Base-by-base conservation (phyloP, 2,329 filamentous ascomycete genomes). In the Aspergillus versicolor region DNA sequence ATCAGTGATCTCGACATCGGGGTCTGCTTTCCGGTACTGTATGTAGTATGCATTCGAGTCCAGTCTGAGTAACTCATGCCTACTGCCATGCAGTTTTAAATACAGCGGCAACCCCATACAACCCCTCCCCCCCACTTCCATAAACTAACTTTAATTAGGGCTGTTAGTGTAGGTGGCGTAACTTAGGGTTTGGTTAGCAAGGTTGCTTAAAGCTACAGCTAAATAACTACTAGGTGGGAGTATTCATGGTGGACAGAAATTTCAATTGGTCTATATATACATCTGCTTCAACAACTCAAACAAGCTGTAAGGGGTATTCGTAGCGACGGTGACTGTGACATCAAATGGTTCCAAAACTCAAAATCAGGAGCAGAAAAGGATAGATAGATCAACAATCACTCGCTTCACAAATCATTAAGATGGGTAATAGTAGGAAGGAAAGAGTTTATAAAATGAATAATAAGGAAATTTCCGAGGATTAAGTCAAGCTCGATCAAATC, bases 191-290 rank as follows among this genome's bases (percentile, higher is more conserved):
- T 11, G 27, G 27, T 30, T 11, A 30, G 27, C 8, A 30, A 30
- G 1, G 3, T 9, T 30, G 27, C 27, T 30, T 30, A 30, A 30
- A 30, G 27, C 3, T 30, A 11, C 3, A 11, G 27, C 9, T 11
- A 30, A 30, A 30, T 30, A 9, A 30, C 27, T 30, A 30, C 27
- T 30, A 7, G 7, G 24, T 24, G 5, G 24, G 27, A 30, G 27
- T 30, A 30, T 30, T 30, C 3, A 30, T 30, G 8, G 9, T 11
- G 27, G 27, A 9, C 11, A 37, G 8, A 37, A 37, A 37, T 37
- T 13, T 49, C 43, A 58, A 54, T 61, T 52, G 54, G 57, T 58
- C 53, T 61, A 59, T 57, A 59, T 57, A 56, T 57, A 61, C 50
- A 61, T 30, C 22, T 17, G 47, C 15, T 45, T 24, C 7, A n/a